Evolutionary conservation across 2,329 filamentous ascomycete species (phyloP), one percentile per base, ranked within the genome.

Genomic region (Epichloe coenophiala): DNA sequence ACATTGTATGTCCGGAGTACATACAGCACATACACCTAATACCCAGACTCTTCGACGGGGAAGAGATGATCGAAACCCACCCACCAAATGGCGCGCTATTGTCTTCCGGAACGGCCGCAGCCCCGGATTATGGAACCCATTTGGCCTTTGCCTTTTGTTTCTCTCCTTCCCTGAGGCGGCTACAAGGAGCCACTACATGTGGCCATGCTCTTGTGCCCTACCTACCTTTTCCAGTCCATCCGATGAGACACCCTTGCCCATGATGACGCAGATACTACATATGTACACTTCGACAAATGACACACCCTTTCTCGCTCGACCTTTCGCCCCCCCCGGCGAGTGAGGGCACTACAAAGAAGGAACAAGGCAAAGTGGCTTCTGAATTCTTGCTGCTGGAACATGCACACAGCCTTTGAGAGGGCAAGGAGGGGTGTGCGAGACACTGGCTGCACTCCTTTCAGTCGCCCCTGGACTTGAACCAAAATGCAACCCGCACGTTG

Each of bases 401-500:
- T 41, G 39, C 12, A 31, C 27, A 17, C 17, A 17, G 27, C 27
- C 27, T 31, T 31, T 21, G n/a, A 9, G 4, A n/a, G 36, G 15
- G 36, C 7, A 38, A 38, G 15, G 4, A n/a, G 19, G 40, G 41
- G 41, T 8, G 41, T 11, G 41, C 13, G 41, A 27, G 41, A 41
- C 23, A 35, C 21, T 6, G 45, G 6, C 11, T 17, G 11, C 35
- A 21, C 45, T 11, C 45, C n/a, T 39, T 47, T 27, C 11, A 23
- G 35, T 33, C 44, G 38, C 45, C 45, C 17, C 17, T 44, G 38
- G 7, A 47, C 36, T 23, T 17, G 27, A 21, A 47, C 40, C 45
- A 17, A 48, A 48, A 41, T 17, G 33, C 40, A 49, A n/a, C 31
- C 39, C 31, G 27, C 27, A 61, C 59, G 60, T 65, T 62, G 61